Base-by-base conservation (phyloP, 2,329 filamentous ascomycete genomes). In the Penicillium sp. region DNA sequence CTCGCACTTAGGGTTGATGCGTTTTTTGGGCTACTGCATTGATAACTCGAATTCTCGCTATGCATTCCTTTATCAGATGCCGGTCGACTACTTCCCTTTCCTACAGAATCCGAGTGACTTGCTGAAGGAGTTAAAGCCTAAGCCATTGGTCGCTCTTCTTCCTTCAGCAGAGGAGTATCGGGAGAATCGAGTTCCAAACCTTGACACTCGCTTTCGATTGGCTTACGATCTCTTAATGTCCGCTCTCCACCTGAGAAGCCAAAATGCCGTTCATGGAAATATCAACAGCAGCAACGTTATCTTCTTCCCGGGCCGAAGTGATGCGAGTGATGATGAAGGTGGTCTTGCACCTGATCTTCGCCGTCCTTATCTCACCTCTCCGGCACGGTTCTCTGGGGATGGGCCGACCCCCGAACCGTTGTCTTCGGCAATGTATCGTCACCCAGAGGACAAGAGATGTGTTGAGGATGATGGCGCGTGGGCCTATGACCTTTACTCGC, bases 221-320 rank as follows among this genome's bases (percentile, higher is more conserved):
- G 85, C 84, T 5, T 80, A 85, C 57, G 83, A 84, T 45, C 74
- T 87, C 20, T 76, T 81, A 22, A 76, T 83, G 58, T 82, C 82
- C 2, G 76, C 85, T 24, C 76, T 82, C 58, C 81, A 82, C 54
- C 70, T 87, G 32, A 79, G 86, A 69, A 79, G 78, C 38, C 79
- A 82, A 57, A 79, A 81, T 39, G 72, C 83, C 18, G 77, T 81
- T 7, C 85, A 87, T 70, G 82, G 84, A 48, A 84, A 86, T 61
- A 81, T 88, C 64, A 87, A 85, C 69, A 86, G 84, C 72, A 84
- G 79, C 68, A 87, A 86, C 64, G 78, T 87, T 29, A 73, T 87
- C 16, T 81, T 87, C 32, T 83, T 85, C 52, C 78, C 71, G 2
- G 73, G 69, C 5, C 59, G 70, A 16, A 70, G 66, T n/a, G 69